These are phyloP conservation scores for Pouteria glomerata DNA, from an alignment of 148 eudicot species.

Conservation along the genomic window DNA sequence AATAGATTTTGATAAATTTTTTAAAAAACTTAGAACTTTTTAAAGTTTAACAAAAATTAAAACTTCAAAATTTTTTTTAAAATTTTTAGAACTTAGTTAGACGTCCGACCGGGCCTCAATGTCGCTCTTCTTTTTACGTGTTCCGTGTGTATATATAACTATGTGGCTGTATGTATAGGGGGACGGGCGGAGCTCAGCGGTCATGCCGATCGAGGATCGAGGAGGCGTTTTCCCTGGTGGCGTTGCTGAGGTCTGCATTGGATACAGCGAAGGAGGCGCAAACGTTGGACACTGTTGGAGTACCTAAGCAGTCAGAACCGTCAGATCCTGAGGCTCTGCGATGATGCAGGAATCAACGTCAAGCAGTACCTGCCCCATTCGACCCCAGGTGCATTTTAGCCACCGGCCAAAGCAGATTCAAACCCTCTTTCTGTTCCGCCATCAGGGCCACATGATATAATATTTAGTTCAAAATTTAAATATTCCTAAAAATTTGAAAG, in stretches of 20 bases:
- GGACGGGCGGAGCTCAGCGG: slow-evolving; percentile 63
- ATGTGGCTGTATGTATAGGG: no score
- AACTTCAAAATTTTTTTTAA: no score
- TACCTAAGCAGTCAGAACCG: slow-evolving; percentile 54
- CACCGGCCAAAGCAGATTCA: slow-evolving; percentile 75
- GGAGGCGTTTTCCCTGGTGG: slow-evolving; percentile 75
- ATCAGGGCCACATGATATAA: slow-evolving; percentile 11
- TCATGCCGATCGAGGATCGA: slow-evolving; percentile 78
- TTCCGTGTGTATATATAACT: no score
- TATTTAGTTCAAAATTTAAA: no score
- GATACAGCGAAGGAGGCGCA: slow-evolving; percentile 58
- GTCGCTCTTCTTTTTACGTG: no score
- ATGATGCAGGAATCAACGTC: slow-evolving; percentile 37
- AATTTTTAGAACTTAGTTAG: no score
- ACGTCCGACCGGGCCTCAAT: no score
- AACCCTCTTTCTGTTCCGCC: slow-evolving; percentile 26
- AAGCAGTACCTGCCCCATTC: slow-evolving; percentile 84
- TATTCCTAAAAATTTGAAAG: no score
- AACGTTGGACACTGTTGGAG: slow-evolving; percentile 34
- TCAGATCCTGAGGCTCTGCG: slow-evolving; percentile 53
- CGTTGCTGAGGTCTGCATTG: slow-evolving; percentile 61
- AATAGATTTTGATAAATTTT: no score
- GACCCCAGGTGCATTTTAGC: slow-evolving; percentile 72
- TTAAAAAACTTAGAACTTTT: no score
- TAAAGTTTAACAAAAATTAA: no score